Base-by-base conservation (phyloP, 306 rosid species). In the Gastrolobium bilobum region DNA sequence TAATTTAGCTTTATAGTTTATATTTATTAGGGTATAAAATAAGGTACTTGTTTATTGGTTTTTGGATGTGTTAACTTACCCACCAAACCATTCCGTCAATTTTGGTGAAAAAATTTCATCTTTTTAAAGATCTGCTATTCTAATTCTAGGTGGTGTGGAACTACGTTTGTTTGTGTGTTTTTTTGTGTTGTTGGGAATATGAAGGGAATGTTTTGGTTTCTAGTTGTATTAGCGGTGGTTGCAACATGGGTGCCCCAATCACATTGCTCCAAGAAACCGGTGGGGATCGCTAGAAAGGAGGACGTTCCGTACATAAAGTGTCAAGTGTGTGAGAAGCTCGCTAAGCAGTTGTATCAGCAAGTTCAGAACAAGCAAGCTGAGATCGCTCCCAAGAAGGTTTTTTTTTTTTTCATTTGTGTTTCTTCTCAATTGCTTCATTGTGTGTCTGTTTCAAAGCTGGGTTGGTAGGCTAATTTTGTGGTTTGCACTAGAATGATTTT, bases 261-360 rank as follows among this genome's bases (percentile, higher is more conserved):
- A 1, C 86, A 82, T 52, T 83, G 93, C 52, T 83, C 85, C 2
- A 95, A 95, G 87, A 92, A 95, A 75, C 88, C 90, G 0, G 85
- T 13, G 47, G 83, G 61, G n/a, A 57, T 63, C 8, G 98, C 96
- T 42, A 88, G 99, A 75, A 95, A 85, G 72, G 99, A 92, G 60
- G 98, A 95, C 51, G 68, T 92, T 73, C 97, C 97, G 0, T 92
- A 82, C 76, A 92, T 95, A 70, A 89, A 86, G 85, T 95, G 98
- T 58, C 99, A 95, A 71, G 99, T 92, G 4, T 95, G 99, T 81
- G 92, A 92, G 83, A 89, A 82, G 84, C 94, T 95, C 31, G 97
- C 92, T n/a, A 87, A 89, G 47, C 89, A 92, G 68, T 76, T 95
- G 78, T 60, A 87, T 84, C 85, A 79, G 9, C 98, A 86, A 66